Conservation (phyloP, 495 filamentous ascomycete genomes). For the Xylaria venustula region DNA sequence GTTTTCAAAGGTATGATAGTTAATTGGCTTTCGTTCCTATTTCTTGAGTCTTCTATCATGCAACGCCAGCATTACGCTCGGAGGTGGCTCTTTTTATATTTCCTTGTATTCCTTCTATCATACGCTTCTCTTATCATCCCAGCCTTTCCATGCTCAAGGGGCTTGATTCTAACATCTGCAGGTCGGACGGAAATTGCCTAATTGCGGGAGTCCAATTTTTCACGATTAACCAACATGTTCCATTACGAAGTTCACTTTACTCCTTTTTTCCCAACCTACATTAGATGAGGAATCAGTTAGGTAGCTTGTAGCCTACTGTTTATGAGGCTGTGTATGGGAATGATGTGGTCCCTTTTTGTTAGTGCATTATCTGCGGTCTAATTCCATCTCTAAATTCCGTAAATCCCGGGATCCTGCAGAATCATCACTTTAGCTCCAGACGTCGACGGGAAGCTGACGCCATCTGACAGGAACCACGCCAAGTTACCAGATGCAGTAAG, state of each 20-base stretch:
- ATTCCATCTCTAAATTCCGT: not conserved
- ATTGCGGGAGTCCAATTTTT: not conserved
- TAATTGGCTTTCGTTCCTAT: not conserved
- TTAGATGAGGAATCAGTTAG: not conserved
- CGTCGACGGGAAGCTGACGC: not conserved
- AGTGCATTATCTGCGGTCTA: constrained; percentile 1
- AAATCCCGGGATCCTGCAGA: not conserved
- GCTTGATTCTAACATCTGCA: not conserved
- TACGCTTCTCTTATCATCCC: not conserved
- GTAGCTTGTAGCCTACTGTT: not conserved
- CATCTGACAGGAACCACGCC: not conserved
- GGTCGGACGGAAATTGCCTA: not conserved
- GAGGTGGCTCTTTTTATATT: not conserved
- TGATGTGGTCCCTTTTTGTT: not conserved
- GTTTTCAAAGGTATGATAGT: not conserved
- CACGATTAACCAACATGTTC: not conserved
- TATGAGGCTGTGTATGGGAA: not conserved
- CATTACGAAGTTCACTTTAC: no score
- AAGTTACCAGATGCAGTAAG: no score
- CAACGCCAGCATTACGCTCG: not conserved
- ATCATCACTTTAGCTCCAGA: not conserved
- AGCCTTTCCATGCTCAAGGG: not conserved
- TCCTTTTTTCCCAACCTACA: no score
- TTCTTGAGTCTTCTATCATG: not conserved
- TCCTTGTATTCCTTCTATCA: not conserved